Conservation (phyloP, 345 rosid species). For the Hirschfeldia incana region DNA sequence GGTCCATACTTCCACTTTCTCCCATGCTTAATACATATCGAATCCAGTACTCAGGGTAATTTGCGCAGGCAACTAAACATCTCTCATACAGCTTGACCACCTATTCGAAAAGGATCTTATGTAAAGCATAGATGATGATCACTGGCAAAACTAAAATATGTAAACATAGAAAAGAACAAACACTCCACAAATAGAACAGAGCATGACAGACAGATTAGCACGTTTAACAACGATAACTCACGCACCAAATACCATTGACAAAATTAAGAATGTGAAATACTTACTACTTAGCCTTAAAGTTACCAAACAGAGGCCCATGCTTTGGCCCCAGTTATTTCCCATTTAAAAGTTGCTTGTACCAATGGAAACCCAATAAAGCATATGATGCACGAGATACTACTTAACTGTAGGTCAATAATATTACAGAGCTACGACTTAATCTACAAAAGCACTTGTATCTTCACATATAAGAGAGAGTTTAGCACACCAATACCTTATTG, state of each 20-base stretch:
- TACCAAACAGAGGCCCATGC: conserved; percentile 91
- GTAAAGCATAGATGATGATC: conserved; percentile 8
- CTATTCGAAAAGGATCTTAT: conserved; percentile 45
- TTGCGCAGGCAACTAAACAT: conserved; percentile 94
- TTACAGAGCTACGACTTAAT: conserved; percentile 60
- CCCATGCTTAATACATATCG: conserved; percentile 85
- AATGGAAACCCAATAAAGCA: conserved; percentile 97
- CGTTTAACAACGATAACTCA: conserved; percentile 60
- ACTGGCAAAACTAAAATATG: conserved; percentile 17
- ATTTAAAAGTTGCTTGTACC: conserved; percentile 95
- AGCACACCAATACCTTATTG: conserved; percentile 72
- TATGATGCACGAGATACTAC: conserved; percentile 92
- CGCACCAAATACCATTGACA: conserved; percentile 75
- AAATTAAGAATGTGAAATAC: conserved; percentile 86
- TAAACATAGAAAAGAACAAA: conserved; percentile 59
- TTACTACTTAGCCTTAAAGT: conserved; percentile 98
- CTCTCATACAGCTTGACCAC: conserved; percentile 94
- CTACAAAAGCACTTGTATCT: conserved; percentile 47
- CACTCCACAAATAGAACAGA: conserved; percentile 80
- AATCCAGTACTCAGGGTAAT: conserved; percentile 91
- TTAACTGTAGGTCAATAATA: conserved; percentile 81
- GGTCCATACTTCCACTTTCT: conserved; percentile 74
- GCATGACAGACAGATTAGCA: conserved; percentile 85
- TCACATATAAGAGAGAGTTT: conserved; percentile 46
- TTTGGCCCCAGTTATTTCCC: conserved; percentile 96